Evolutionary conservation across 1,139 yeast genomes (phyloP), one percentile per base, ranked within the genome.

Genomic region (Geotrichum reessii): DNA sequence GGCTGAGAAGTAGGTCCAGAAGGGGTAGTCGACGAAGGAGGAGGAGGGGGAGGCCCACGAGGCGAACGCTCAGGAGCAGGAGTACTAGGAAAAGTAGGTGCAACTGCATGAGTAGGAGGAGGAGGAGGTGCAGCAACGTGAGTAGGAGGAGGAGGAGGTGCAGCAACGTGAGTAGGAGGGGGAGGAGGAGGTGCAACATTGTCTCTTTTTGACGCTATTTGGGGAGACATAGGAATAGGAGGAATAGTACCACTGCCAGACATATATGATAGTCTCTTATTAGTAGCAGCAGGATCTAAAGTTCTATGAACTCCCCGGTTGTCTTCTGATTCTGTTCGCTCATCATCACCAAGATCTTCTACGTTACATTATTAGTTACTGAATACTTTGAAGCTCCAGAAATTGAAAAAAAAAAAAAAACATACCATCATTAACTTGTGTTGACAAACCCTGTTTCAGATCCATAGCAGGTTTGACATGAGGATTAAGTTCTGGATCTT

Each of bases 341-440:
- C 73, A 55, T 70, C 73, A 55, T 70, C 73, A 11, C 73, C 73
- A 17, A 70, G 61, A 52, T 68, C 72, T 47, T 69, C 70, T 55
- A 21, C 27, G 19, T 49, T 3, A 31, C 3, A 33, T 24, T 24
- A 25, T 24, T 48, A 48, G 51, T 12, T 27, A 14, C 37, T 48
- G n/a, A 25, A 14, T 17, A 22, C 11, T 24, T 48, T 12, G 14
- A 47, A n/a, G 6, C 22, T 33, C 22, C 22, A 9, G 17, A 22
- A 21, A 21, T 17, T 7, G n/a, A 2, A 25, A 50, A 7, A 17
- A 37, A 37, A 8, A 2, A 25, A 50, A 7, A 17, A 37, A 37
- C 44, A n/a, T 37, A 37, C 44, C 44, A 37, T 37, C 44, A 12
- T 37, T 37, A 9, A 37, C 44, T 14, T 37, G 44, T 4, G 44